Evolutionary conservation across 257 asterid genomes (phyloP).

Genomic region (Solanum paucissectum): DNA sequence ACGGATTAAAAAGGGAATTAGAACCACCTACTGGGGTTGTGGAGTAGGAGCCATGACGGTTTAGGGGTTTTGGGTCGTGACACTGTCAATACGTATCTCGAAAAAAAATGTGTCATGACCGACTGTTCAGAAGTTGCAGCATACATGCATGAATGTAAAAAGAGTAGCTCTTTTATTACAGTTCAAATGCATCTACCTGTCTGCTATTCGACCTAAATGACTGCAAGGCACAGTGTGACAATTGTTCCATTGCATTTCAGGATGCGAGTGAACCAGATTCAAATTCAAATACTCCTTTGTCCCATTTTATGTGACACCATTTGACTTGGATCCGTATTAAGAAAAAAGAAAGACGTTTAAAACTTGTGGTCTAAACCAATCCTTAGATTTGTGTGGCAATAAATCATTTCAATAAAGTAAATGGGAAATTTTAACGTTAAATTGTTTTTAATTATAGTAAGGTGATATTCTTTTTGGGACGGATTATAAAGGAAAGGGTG

Average conservation of each 20-base stretch:
- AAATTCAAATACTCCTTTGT: not conserved
- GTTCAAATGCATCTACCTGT: not conserved
- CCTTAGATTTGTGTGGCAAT: not conserved
- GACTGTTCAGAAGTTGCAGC: not conserved
- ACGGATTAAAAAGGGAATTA: not conserved
- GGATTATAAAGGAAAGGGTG: not conserved
- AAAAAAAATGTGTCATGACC: not conserved
- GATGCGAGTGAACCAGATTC: not conserved
- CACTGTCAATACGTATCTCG: not conserved
- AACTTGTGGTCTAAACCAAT: not conserved
- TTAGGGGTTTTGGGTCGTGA: not conserved
- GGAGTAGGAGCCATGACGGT: not conserved
- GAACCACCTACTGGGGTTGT: not conserved
- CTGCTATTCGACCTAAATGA: not conserved
- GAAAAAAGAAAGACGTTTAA: not conserved
- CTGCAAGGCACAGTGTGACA: not conserved
- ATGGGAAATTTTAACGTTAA: not conserved
- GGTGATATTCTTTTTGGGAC: no score
- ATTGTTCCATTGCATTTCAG: not conserved
- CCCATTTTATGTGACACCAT: not conserved
- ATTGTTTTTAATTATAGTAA: not conserved
- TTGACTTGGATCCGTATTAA: not conserved
- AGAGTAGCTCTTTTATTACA: not conserved
- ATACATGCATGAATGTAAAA: not conserved
- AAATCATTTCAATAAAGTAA: not conserved